These are phyloP conservation scores for Ascochyta clinopodiicola DNA, from an alignment of 2,329 filamentous ascomycete species.

Conservation along the genomic window DNA sequence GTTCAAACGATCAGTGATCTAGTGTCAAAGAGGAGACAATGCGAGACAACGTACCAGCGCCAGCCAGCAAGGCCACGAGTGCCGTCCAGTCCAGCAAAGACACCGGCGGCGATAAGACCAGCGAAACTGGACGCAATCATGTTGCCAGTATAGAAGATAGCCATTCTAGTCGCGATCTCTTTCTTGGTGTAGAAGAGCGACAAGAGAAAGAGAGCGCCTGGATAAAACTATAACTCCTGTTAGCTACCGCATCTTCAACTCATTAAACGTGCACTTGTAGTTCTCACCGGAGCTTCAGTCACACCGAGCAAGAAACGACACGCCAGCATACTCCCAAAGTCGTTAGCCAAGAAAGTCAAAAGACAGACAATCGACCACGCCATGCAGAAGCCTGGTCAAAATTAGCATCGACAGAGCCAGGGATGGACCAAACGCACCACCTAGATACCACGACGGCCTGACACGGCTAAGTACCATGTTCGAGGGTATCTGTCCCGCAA, in stretches of 20 bases:
- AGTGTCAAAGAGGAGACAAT: no score
- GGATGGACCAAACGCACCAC: constrained; percentile 1
- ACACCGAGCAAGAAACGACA: constrained; percentile 42
- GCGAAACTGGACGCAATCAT: constrained; percentile 52
- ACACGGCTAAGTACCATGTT: constrained; percentile 53
- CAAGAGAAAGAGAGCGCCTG: constrained; percentile 67
- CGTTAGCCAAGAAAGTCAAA: constrained; percentile 39
- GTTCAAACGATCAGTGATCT: constrained; percentile 38
- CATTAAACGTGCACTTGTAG: not conserved
- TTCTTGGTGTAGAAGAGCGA: constrained; percentile 71
- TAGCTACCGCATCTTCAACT: not conserved
- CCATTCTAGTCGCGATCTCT: constrained; percentile 48
- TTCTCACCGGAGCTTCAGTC: constrained; percentile 23
- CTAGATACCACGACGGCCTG: constrained; percentile 27
- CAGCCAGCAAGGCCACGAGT: constrained; percentile 55
- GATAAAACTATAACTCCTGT: constrained; percentile 56
- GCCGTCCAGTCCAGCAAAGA: constrained; percentile 58
- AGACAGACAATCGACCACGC: constrained; percentile 47
- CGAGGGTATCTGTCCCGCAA: constrained; percentile 47
- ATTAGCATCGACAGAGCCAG: not conserved
- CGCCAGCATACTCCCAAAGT: constrained; percentile 41
- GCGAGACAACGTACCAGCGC: constrained; percentile 45
- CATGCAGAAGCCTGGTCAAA: constrained; percentile 35
- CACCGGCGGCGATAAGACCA: constrained; percentile 53
- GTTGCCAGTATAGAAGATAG: constrained; percentile 49